Percentiles rank a stretch among this genome's conserved stretches.
Conservation (phyloP, 768 basidiomycete species). For the Xanthoconium stramineum region DNA sequence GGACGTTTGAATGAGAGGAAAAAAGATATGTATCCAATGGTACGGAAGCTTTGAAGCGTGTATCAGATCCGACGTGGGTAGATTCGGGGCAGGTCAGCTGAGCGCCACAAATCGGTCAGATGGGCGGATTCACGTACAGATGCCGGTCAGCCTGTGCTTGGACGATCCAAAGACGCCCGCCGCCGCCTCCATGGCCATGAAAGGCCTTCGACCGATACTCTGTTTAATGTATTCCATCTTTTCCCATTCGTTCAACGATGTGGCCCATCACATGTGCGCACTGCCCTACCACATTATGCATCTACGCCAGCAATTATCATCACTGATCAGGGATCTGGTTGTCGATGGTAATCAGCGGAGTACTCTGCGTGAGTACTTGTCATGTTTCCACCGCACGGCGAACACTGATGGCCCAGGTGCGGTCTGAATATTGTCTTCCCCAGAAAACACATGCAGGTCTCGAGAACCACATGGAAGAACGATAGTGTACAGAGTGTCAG, state of each 20-base stretch:
- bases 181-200: neutral
- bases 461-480: neutral
- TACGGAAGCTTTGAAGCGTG: neutral
- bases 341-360: neutral
- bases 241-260: neutral
- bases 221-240: neutral
- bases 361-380: neutral
- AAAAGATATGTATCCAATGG: neutral
- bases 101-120: neutral
- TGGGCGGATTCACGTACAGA: neutral
- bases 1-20: neutral
- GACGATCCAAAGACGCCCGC: neutral
- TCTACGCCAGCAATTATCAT: neutral
- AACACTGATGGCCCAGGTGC: neutral
- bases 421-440: too few species aligned
- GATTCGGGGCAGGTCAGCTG: slow-evolving; percentile 4
- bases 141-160: neutral
- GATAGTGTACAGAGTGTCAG: neutral
- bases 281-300: neutral
- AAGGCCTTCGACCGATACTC: neutral
- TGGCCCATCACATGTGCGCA: neutral
- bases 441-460: neutral
- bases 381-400: neutral
- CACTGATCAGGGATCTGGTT: neutral
- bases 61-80: slow-evolving; percentile 9